Conservation (phyloP, 2,329 filamentous ascomycete species). For the Aaosphaeria pasadenensis region DNA sequence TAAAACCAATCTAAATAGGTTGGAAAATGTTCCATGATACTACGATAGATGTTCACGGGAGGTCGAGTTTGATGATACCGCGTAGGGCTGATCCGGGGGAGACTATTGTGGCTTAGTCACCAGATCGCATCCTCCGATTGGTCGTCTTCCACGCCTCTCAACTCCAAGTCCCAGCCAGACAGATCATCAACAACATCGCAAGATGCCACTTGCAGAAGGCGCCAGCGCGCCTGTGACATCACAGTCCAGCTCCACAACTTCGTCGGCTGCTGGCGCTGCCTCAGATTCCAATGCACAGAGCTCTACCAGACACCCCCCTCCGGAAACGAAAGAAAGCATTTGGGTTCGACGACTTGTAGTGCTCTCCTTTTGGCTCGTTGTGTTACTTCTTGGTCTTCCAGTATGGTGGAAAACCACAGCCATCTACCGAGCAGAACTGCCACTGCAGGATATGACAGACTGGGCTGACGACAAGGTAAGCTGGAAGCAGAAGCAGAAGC, state of each 20-base stretch:
- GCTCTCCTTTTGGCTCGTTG: slow-evolving; percentile 85
- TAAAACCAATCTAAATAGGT: no score
- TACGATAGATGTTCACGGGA: no score
- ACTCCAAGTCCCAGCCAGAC: background rate
- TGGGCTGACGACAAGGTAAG: slow-evolving; percentile 86
- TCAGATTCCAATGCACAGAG: background rate
- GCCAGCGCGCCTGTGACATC: slow-evolving; percentile 18
- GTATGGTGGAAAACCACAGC: slow-evolving; percentile 96
- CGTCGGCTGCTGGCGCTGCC: background rate
- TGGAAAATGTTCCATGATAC: no score
- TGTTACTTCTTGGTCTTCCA: slow-evolving; percentile 78
- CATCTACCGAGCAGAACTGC: slow-evolving; percentile 82
- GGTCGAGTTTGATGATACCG: no score
- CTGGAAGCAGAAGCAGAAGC: background rate
- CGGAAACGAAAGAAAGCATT: slow-evolving; percentile 69
- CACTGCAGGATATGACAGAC: slow-evolving; percentile 78
- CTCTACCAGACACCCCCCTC: slow-evolving; percentile 55
- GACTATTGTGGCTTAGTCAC: no score
- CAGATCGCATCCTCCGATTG: no score
- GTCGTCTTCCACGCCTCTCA: no score
- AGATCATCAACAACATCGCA: slow-evolving; percentile 11
- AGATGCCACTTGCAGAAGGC: slow-evolving; percentile 22
- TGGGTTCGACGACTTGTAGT: slow-evolving; percentile 73
- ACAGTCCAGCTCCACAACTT: slow-evolving; percentile 3
- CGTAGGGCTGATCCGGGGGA: no score